These are phyloP conservation scores for Viridothelium virens DNA, from an alignment of 495 filamentous ascomycete species.

Conservation along the genomic window DNA sequence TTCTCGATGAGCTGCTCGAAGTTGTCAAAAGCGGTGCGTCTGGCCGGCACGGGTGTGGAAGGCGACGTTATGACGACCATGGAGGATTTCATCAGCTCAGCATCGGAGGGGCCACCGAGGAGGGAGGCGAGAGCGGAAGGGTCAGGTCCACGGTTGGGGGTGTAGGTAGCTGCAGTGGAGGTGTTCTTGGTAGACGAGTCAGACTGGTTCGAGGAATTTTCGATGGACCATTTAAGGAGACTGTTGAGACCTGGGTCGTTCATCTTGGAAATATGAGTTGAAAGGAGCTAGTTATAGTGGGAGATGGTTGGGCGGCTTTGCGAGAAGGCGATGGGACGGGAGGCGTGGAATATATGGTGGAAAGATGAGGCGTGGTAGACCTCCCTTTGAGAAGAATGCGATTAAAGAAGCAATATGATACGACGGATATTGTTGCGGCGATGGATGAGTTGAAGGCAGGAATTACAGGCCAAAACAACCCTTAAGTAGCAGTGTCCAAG, in stretches of 20 bases:
- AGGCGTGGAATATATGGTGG: neutral
- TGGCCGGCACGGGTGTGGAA: conserved; percentile 63
- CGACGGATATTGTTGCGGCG: no score
- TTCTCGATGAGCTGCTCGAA: conserved; percentile 86
- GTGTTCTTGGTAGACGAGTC: conserved; percentile 32
- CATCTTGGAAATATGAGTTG: conserved; percentile 22
- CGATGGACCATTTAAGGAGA: conserved; percentile 90
- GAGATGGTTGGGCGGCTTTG: neutral
- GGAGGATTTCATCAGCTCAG: conserved; percentile 76
- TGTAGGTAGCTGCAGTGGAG: conserved; percentile 32
- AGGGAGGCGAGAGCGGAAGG: conserved; percentile 61
- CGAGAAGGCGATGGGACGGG: no score
- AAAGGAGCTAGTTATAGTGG: neutral
- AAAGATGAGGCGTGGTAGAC: neutral
- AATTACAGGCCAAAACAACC: no score
- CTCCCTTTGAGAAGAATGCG: no score
- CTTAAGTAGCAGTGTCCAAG: neutral
- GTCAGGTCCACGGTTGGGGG: conserved; percentile 47
- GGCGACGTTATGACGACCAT: conserved; percentile 63
- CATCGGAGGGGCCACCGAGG: conserved; percentile 74
- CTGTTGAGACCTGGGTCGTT: conserved; percentile 58
- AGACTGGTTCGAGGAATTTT: conserved; percentile 53
- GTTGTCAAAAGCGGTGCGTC: conserved; percentile 87
- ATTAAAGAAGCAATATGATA: no score
- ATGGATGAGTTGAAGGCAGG: no score